Evolutionary conservation across 108 stramenopile genomes (phyloP).

Genomic region (Nitzschia putrida): DNA sequence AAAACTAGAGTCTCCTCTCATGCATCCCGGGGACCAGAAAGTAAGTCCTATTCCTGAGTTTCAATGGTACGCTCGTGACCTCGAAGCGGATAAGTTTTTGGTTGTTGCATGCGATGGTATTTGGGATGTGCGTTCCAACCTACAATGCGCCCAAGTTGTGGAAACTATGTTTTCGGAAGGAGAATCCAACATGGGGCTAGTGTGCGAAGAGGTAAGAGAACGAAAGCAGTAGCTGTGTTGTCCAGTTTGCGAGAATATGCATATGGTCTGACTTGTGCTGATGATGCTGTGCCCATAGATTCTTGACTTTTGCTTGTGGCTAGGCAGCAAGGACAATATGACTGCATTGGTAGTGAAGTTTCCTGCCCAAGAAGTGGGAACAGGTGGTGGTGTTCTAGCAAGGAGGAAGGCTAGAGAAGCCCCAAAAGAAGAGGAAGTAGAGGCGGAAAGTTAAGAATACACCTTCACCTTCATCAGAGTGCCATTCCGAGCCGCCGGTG

Average conservation of each 20-base stretch:
- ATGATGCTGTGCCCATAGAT: conserved; percentile 21
- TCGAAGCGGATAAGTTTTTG: conserved; percentile 76
- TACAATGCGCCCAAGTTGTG: conserved; percentile 78
- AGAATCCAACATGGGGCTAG: conserved; percentile 68
- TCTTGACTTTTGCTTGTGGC: conserved; percentile 69
- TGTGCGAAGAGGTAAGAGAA: conserved; percentile 77
- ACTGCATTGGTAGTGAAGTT: conserved; percentile 75
- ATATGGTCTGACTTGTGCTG: too few species aligned
- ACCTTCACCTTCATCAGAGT: too few species aligned
- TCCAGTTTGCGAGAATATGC: too few species aligned
- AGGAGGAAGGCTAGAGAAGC: conserved; percentile 43
- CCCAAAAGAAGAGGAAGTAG: conserved; percentile 25
- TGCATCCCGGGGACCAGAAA: conserved; percentile 66
- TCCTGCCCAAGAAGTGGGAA: conserved; percentile 50
- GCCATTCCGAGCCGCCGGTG: too few species aligned
- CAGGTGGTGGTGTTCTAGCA: conserved; percentile 64
- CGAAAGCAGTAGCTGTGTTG: too few species aligned
- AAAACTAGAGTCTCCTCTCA: not conserved
- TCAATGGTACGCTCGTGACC: conserved; percentile 61
- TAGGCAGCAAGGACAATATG: conserved; percentile 89
- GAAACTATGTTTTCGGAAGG: conserved; percentile 69
- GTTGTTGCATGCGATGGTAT: conserved; percentile 93
- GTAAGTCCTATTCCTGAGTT: conserved; percentile 86
- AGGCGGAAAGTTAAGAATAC: conserved; percentile 1
- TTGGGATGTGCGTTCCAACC: conserved; percentile 91